Conservation (phyloP, 2,329 filamentous ascomycete genomes). For the Helotiales sp. region DNA sequence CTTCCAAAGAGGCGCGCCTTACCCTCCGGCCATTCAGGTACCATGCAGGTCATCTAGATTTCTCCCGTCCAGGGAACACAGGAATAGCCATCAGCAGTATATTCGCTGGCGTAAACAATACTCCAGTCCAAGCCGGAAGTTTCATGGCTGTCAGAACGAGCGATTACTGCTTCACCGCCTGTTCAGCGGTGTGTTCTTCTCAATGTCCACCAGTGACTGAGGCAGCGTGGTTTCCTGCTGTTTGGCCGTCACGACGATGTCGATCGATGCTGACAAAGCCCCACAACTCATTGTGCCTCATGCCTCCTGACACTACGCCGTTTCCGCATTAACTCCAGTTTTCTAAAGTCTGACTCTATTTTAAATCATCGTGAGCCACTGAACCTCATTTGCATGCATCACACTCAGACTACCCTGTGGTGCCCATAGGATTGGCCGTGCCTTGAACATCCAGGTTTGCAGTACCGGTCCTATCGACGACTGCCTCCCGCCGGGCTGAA, state of each 20-base stretch:
- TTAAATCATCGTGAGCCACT: slow-evolving; percentile 5
- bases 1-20: too few species aligned
- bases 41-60: neutral
- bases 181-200: neutral
- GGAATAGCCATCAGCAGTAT: neutral
- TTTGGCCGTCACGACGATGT: neutral
- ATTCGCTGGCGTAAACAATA: too few species aligned
- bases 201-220: neutral
- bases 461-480: slow-evolving; percentile 12
- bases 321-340: slow-evolving; percentile 1
- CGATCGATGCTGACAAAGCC: slow-evolving; percentile 8
- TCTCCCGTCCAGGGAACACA: neutral
- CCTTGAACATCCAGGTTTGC: slow-evolving; percentile 1
- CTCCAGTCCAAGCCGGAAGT: neutral
- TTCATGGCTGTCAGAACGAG: neutral
- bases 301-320: slow-evolving; percentile 9
- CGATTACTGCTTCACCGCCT: neutral
- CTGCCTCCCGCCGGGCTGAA: slow-evolving; percentile 9
- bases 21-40: neutral
- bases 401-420: neutral
- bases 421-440: slow-evolving; percentile 8
- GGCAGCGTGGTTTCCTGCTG: neutral
- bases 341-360: slow-evolving; percentile 19
- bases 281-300: slow-evolving; percentile 1
- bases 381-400: neutral